Percentiles rank a stretch among this genome's conserved stretches.
Evolutionary conservation across 495 filamentous ascomycete genomes (phyloP).

Genomic region (Xylaria bambusicola): DNA sequence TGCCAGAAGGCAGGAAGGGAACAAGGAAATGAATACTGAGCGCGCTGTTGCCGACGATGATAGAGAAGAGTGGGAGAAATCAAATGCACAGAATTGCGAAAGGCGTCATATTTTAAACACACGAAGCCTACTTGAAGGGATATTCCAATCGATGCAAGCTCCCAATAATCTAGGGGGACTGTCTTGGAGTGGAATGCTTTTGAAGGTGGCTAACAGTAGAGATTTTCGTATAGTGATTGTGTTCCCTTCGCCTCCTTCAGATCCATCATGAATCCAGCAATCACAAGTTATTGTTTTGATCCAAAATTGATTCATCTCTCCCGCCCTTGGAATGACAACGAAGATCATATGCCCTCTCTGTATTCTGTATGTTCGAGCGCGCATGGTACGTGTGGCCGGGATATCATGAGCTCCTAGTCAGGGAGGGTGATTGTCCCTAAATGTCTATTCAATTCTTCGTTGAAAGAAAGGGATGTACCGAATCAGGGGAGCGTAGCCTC

Average conservation of each 20-base stretch:
- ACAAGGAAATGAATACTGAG: conserved; percentile 5
- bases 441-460: not conserved
- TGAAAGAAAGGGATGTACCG: not conserved
- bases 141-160: not conserved
- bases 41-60: conserved; percentile 14
- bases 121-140: conserved; percentile 1
- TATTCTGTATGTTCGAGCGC: not conserved
- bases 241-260: conserved; percentile 12
- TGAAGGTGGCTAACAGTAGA: not conserved
- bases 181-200: conserved; percentile 20
- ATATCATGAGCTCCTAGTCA: not conserved
- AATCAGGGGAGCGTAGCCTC: not conserved
- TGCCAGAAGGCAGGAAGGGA: not conserved
- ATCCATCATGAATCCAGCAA: not conserved
- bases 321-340: conserved; percentile 17
- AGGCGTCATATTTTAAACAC: conserved; percentile 19
- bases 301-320: not conserved
- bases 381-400: not conserved
- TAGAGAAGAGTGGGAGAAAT: not conserved
- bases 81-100: conserved; percentile 1
- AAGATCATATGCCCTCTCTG: not conserved
- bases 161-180: not conserved
- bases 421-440: conserved; percentile 2
- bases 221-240: not conserved
- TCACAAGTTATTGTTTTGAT: conserved; percentile 10